Conservation (phyloP, 192 early-diverging fungal species). For the Haplosporangium gracile region DNA sequence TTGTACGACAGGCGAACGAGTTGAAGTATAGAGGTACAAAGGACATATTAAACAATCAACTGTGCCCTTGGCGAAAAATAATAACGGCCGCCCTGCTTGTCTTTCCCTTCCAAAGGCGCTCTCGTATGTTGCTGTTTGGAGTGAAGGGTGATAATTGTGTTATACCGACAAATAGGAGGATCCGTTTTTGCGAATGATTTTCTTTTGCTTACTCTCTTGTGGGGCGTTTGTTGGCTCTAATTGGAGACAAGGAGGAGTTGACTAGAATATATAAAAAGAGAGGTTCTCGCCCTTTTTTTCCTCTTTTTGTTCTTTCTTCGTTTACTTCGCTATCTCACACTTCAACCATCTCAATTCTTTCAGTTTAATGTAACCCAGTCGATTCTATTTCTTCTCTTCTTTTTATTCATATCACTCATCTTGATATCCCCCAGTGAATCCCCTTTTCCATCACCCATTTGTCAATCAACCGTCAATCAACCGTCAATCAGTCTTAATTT, state of each 20-base stretch:
- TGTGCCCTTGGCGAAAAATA: background rate
- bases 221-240: background rate
- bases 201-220: background rate
- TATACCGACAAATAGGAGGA: background rate
- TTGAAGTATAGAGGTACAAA: background rate
- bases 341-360: background rate
- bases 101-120: background rate
- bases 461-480: background rate
- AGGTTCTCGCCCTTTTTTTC: background rate
- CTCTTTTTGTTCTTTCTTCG: background rate
- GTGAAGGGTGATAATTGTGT: slow-evolving; percentile 8
- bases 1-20: background rate
- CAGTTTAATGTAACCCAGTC: background rate
- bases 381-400: slow-evolving; percentile 3
- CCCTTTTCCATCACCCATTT: background rate
- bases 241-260: background rate
- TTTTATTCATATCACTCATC: background rate
- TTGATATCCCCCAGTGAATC: no score
- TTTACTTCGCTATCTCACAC: background rate
- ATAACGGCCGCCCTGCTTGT: background rate
- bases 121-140: background rate
- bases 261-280: background rate
- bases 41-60: background rate
- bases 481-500: background rate
- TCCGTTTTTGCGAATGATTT: background rate